Conservation (phyloP, 1,284 basidiomycete species). For the Wallemia hederae region DNA sequence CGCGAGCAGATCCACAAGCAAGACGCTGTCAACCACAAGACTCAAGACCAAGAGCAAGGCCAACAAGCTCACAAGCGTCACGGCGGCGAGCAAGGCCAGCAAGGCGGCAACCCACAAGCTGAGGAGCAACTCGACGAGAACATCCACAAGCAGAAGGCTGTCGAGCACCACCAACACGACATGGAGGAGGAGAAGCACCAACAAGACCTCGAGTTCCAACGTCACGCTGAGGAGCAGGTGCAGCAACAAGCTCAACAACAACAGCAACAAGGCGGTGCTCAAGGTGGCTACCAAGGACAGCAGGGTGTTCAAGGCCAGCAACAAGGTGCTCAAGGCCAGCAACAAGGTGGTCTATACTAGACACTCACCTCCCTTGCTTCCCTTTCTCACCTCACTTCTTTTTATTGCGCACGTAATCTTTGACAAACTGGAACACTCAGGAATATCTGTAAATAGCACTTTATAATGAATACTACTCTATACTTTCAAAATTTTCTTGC, state of each 20-base stretch:
- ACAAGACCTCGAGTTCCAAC: background rate
- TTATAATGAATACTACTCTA: background rate
- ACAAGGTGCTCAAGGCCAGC: no score
- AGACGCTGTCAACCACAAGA: background rate
- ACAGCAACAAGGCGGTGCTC: background rate
- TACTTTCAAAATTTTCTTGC: background rate
- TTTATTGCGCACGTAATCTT: background rate
- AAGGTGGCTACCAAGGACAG: background rate
- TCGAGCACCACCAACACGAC: background rate
- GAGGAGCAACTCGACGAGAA: background rate
- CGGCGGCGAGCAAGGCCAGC: background rate
- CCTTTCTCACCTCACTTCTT: background rate
- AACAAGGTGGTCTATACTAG: background rate
- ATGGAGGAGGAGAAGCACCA: background rate
- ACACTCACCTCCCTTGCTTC: background rate
- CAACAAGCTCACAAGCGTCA: background rate
- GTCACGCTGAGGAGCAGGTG: background rate
- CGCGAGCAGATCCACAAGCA: background rate
- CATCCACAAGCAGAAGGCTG: background rate
- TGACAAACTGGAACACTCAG: background rate
- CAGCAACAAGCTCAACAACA: background rate
- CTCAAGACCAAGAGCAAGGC: background rate
- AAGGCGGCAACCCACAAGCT: background rate
- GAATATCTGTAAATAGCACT: background rate
- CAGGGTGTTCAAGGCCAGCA: background rate